Base-by-base conservation (phyloP, 1,284 basidiomycete species). In the Pseudozyma tsukubaensis region DNA sequence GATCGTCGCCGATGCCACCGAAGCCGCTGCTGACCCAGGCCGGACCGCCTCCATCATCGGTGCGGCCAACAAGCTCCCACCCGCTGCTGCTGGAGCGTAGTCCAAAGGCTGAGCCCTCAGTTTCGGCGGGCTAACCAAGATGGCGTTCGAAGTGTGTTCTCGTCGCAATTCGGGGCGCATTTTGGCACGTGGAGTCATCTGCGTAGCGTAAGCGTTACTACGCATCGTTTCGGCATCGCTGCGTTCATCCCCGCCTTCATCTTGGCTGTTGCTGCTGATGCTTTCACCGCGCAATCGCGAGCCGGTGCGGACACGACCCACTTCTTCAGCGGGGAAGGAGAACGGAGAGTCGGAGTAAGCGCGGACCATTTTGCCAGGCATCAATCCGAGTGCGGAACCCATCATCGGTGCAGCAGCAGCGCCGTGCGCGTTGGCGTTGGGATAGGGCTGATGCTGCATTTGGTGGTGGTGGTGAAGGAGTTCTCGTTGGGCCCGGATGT, bases 71-170 rank as follows among this genome's bases (percentile, higher is more conserved):
- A 52, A 21, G 49, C 32, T n/a, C 18, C 29, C 44, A 4, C 16
- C 18, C 19, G 24, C 12, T 12, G 19, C 44, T 14, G 21, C 48
- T 13, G 32, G n/a, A 34, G 16, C 32, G 32, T 36, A 14, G 21
- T 36, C 21, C 8, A 39, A 32, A 43, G 39, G 47, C 18, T 43
- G 36, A 10, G 19, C 8, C 18, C 16, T 44, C 12, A 40, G 13
- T 21, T 59, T 63, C 4, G 51, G 37, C n/a, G 67, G 67, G 52
- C 60, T 69, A 14, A 44, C 35, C 21, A 69, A 18, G 39, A 69
- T 29, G n/a, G 67, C 60, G 36, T 69, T 69, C 3, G 67, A 69
- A 10, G 67, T 69, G 29, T 69, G 67, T 39, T 69, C 67, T 13
- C 67, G 60, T 13, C 67, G 52, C 51, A 69, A 19, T 19, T 63